Evolutionary conservation across 202 grass and related monocot genomes (phyloP), one percentile per base, ranked within the genome.

Genomic region (Musa balbisiana): DNA sequence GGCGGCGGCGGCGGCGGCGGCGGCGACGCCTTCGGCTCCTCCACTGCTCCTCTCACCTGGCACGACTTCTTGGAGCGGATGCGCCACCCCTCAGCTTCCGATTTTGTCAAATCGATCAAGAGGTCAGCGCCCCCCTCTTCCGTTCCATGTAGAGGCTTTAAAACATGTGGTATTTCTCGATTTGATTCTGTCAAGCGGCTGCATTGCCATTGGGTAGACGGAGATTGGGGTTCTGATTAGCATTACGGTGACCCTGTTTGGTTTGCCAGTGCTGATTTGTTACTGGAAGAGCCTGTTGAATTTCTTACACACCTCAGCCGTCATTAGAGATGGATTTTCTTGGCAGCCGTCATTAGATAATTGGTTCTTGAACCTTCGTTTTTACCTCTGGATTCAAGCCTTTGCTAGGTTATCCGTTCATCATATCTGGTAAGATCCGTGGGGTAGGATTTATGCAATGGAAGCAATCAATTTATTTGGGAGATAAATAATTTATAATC

Each of bases 81-180:
- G 92, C 89, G 87, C 33, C 83, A 96, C 70, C 92, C 92, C 62
- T 92, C 92, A 83, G 92, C 94, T 43, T 76, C 83, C 10, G 94
- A 98, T 20, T 89, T 98, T 54, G 94, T 98, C 43, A 98, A 92
- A 86, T 93, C 94, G 78, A 98, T 93, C 72, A 98, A 98, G 85
- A 87, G 94, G 94, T 87, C 19, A 80, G 67, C 29, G 52, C 51
- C 56, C 17, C 22, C 12, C 76, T 51, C 26, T 20, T 33, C 1
- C 33, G 6, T 11, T 15, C 55, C 10, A 2, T 21, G 49, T 66
- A 10, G 16, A 43, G 16, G 50, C 68, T 49, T 51, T 21, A 51
- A 12, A 14, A 17, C 16, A 43, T 43, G 33, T 21, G 68, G 15
- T 50, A 22, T 17, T 33, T 15, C 27, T 73, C 22, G 71, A 73